Evolutionary conservation across 78 protist species (phyloP).

Genomic region (Dictyostelium brefeldianum): DNA sequence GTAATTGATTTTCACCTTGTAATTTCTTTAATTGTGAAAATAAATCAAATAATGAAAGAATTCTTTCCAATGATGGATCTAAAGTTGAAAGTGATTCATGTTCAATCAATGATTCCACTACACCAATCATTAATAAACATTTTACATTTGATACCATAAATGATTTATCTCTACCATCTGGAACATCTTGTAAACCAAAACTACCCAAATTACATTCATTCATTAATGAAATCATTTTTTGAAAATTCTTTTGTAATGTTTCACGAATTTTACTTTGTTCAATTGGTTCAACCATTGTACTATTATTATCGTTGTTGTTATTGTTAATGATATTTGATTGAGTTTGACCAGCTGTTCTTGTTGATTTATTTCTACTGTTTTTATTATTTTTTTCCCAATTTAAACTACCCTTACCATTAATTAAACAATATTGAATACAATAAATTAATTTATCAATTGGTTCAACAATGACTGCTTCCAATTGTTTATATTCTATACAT

Average conservation of each 20-base stretch:
- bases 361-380: background rate
- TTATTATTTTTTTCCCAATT: background rate
- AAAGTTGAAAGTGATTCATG: background rate
- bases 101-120: slow-evolving; percentile 56
- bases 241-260: background rate
- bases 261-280: background rate
- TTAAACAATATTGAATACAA: slow-evolving; percentile 56
- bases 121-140: slow-evolving; percentile 22
- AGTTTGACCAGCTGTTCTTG: background rate
- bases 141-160: background rate
- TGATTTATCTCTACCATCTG: background rate
- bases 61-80: background rate
- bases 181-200: background rate
- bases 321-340: background rate
- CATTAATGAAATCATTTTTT: background rate
- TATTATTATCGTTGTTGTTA: background rate
- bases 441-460: slow-evolving; percentile 56
- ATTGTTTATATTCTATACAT: slow-evolving; percentile 8
- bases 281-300: no score
- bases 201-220: background rate
- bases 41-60: background rate
- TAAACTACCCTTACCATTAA: background rate
- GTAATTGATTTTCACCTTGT: background rate
- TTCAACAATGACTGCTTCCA: background rate
- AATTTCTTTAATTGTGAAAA: background rate